Base-by-base conservation (phyloP, 2,329 filamentous ascomycete species). In the Microcyclosporella mali region DNA sequence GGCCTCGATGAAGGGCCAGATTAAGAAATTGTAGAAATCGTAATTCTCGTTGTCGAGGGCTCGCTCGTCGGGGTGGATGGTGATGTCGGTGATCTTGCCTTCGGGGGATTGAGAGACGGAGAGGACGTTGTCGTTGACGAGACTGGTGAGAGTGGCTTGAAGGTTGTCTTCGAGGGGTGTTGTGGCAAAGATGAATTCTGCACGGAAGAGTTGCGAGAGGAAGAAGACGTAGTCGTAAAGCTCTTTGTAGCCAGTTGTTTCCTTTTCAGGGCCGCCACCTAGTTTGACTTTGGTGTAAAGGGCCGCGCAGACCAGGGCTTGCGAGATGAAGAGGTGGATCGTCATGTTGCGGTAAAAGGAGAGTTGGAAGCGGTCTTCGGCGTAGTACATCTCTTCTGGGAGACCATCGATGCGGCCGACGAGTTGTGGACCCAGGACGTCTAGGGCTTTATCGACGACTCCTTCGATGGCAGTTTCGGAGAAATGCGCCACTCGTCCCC, bases 341-440 rank as follows among this genome's bases (percentile, higher is more conserved):
- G 90, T 95, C 92, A 97, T 97, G 66, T 98, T 98, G 40, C 92
- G 83, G 68, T 98, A 98, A 66, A 98, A 98, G 0, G 88, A 95
- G 8, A 98, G 77, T 62, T 98, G 92, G 70, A 98, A 98, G 40
- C 70, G 79, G 64, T 98, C 92, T 30, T 95, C 88, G 3, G 92
- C 92, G 58, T 87, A 95, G 66, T 87, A 97, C 0, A 92, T 97
- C 14, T 87, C 86, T 62, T 98, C 92, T 0, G 85, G 84, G 4
- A 98, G 69, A 0, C 83, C 87, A 29, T 82, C 77, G 0, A 94
- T 75, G 3, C 82, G 72, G 3, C 89, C 88, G 0, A 98, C 88
- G 1, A 98, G 75, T 38, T 92, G 85, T 41, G 87, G 86, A 0
- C 92, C 92, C 0, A 98, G 74, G 0, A 97, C 92, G 36, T 95